Evolutionary conservation across 2,329 filamentous ascomycete genomes (phyloP), one percentile per base, ranked within the genome.

Genomic region (Alternaria consortialis): DNA sequence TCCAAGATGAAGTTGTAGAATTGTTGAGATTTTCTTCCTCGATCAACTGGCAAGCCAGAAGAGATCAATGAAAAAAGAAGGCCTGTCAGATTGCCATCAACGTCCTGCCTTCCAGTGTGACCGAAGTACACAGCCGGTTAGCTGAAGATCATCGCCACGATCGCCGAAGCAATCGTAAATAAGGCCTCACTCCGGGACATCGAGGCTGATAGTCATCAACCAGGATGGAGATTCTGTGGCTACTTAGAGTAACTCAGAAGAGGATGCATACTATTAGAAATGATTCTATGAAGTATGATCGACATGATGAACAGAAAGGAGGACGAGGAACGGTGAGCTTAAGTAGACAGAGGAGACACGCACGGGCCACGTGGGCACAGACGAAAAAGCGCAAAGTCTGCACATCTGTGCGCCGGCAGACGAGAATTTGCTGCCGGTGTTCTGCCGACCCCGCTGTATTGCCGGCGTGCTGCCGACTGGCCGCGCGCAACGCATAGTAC

Each of bases 251-350:
- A 94, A 90, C 89, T 92, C 90, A 95, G 91, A 92, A 89, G 86
- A 86, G 87, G 91, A 93, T 89, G 89, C 92, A 86, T 90, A 94
- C 93, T 97, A 93, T 29, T 94, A 97, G 91, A 97, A 96, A 92
- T 71, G 73, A 75, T 74, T 74, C 70, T 66, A 62, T 69, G 68
- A 70, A 72, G 67, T 72, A 40, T 53, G 36, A 46, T 66, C 64
- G 62, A 56, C 20, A 20, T 20, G 2, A 20, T 20, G 20, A 20
- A 20, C 20, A 20, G 20, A 20, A 20, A 20, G 20, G 20, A 20
- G 20, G 20, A 20, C 20, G 20, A 20, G 20, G 20, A 20, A 37
- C 36, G 36, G 13, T 8, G 37, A 20, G 39, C 9, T 23, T 42
- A 42, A 40, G 37, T 42, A 42, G 4, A 13, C 11, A 25, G 20